A percentile compares a stretch with the other conserved stretches of the same genome.
Evolutionary conservation across 108 stramenopile species (phyloP).

Genomic region (Skeletonema costatum): DNA sequence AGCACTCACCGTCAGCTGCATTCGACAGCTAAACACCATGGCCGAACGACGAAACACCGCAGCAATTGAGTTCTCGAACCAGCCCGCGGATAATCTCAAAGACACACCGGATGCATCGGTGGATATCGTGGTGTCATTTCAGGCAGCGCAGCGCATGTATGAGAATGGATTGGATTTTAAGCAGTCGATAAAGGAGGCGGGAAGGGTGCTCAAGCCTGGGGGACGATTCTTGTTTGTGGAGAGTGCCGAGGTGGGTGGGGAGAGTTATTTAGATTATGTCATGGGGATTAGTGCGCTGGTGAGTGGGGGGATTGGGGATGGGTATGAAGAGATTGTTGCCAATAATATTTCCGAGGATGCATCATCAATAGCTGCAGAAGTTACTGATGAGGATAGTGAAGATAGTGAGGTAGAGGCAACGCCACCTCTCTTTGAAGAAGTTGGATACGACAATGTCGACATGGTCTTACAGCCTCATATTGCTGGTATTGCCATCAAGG

Average conservation of each 20-base stretch:
- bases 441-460: conserved; percentile 84
- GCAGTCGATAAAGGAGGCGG: conserved; percentile 72
- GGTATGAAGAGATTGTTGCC: conserved; percentile 39
- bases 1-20: conserved; percentile 47
- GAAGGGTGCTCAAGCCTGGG: conserved; percentile 84
- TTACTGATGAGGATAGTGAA: conserved; percentile 4
- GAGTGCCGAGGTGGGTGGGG: conserved; percentile 63
- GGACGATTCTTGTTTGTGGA: conserved; percentile 87
- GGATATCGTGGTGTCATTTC: conserved; percentile 80
- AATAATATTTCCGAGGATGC: conserved; percentile 16
- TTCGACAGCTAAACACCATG: conserved; percentile 72
- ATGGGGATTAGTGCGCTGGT: conserved; percentile 47
- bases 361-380: conserved; percentile 5
- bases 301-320: conserved; percentile 63
- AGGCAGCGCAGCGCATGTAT: conserved; percentile 62
- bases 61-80: conserved; percentile 53
- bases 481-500: conserved; percentile 85
- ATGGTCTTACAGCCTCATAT: conserved; percentile 78
- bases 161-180: conserved; percentile 88
- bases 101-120: conserved; percentile 70
- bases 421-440: conserved; percentile 63
- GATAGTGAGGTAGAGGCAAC: conserved; percentile 31
- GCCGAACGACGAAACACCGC: conserved; percentile 62
- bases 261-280: conserved; percentile 74
- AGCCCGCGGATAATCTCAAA: conserved; percentile 67